Base-by-base conservation (phyloP, 805 yeast genomes). In the Kazachstania kunashirensis region DNA sequence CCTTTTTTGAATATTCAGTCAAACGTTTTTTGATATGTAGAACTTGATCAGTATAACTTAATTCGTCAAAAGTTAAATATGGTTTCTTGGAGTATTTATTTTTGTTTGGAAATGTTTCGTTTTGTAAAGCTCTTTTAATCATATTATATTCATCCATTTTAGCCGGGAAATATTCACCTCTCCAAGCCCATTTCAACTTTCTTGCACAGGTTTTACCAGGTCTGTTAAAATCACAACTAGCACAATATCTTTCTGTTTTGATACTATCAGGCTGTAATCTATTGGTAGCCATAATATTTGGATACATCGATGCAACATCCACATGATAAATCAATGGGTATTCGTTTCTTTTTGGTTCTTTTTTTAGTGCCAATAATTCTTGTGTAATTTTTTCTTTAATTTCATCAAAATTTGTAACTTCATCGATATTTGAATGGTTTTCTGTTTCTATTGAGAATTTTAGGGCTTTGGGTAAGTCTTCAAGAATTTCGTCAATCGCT, bases 231-330 rank as follows among this genome's bases (percentile, higher is more conserved):
- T 92, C 98, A 65, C 99, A 94, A 29, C 94, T 77, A 0, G 98
- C 97, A 63, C 98, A 94, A 52, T 86, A 95, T 48, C 84, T 84
- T 52, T 89, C 97, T 0, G 80, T 66, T 47, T 92, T 88, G 85
- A 92, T 89, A 3, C 97, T 88, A 61, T 92, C 99, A 0, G 99
- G 99, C 57, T 92, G 99, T 36, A 92, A 67, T 54, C 99, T 75
- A 61, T 92, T 92, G 0, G 97, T 83, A 6, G 95, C 85, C 97
- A 92, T 92, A 56, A 92, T 92, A 54, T 92, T 92, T 5, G 99
- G 99, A 54, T 92, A 92, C 99, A 92, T 92, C 1, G 98, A 92
- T 1, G 99, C 96, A 34, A 92, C 99, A 66, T 92, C 99, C 25
- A 94, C 95, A 54, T 92, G 99, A 51, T 94, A 92, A 44, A 92